These are phyloP conservation scores for Penicillium thymicola DNA, from an alignment of 2,329 filamentous ascomycete genomes.

Conservation along the genomic window DNA sequence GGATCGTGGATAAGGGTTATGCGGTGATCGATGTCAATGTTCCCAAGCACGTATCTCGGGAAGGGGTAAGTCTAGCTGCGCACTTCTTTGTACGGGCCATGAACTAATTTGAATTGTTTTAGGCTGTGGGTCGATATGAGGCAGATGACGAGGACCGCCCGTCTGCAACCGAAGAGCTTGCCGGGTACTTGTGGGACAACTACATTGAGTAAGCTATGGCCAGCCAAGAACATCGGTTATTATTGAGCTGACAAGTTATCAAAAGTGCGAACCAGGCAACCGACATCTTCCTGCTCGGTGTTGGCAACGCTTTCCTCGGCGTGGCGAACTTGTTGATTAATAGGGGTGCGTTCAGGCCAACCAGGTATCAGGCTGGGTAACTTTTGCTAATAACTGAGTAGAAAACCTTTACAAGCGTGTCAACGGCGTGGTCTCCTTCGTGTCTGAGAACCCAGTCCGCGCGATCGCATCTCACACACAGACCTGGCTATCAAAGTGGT, in stretches of 20 bases:
- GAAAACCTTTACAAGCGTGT: slow-evolving; percentile 64
- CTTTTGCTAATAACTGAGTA: slow-evolving; percentile 22
- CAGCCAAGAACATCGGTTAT: background rate
- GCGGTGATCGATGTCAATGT: slow-evolving; percentile 90
- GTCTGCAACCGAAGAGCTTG: slow-evolving; percentile 62
- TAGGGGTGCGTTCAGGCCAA: slow-evolving; percentile 55
- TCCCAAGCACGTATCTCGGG: slow-evolving; percentile 68
- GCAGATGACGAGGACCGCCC: slow-evolving; percentile 52
- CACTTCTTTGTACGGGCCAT: background rate
- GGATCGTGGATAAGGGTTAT: slow-evolving; percentile 73
- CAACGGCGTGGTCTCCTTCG: slow-evolving; percentile 74
- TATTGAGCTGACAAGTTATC: slow-evolving; percentile 2
- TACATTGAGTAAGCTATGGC: slow-evolving; percentile 66
- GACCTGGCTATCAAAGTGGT: slow-evolving; percentile 71
- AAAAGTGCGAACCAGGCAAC: slow-evolving; percentile 61
- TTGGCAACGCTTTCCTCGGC: slow-evolving; percentile 84
- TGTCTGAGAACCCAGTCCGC: slow-evolving; percentile 69
- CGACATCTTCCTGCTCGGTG: slow-evolving; percentile 79
- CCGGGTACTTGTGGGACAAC: slow-evolving; percentile 93
- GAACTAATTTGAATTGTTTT: background rate
- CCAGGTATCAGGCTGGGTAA: background rate
- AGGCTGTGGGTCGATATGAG: slow-evolving; percentile 41
- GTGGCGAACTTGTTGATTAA: slow-evolving; percentile 77
- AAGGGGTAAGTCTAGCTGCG: slow-evolving; percentile 50
- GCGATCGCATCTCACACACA: slow-evolving; percentile 75